Conservation (phyloP, 257 asterid species). For the Vinca minor region DNA sequence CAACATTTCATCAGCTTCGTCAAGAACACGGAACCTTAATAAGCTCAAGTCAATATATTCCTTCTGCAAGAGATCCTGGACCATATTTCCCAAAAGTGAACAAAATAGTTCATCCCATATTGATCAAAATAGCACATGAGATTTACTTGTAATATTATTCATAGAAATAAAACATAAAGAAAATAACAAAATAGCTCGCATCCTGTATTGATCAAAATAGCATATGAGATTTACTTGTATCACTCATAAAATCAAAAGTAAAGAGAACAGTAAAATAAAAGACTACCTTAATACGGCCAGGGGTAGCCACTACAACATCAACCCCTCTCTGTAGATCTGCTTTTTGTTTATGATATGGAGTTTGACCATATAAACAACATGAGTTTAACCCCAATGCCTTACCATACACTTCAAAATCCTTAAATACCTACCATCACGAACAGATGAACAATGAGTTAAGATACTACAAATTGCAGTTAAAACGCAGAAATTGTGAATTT, state of each 20-base stretch:
- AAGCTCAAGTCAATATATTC: conserved; percentile 68
- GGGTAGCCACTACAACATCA: conserved; percentile 79
- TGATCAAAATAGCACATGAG: neutral
- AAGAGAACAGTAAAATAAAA: neutral
- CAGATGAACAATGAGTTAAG: neutral
- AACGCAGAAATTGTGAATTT: neutral
- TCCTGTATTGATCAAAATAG: too few species aligned
- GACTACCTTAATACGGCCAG: conserved; percentile 89
- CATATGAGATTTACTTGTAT: too few species aligned
- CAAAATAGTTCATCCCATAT: neutral
- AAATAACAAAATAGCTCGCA: too few species aligned
- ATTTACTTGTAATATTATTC: neutral
- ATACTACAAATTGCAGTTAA: neutral
- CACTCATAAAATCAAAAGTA: neutral
- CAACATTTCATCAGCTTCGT: conserved; percentile 99
- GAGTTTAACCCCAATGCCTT: conserved; percentile 61
- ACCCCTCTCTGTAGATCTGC: conserved; percentile 67
- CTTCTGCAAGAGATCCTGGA: conserved; percentile 82
- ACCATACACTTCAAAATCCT: conserved; percentile 78
- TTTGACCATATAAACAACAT: conserved; percentile 83
- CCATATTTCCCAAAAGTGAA: conserved; percentile 10
- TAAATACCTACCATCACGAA: conserved; percentile 39
- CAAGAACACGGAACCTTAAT: conserved; percentile 86
- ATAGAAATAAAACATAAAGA: too few species aligned
- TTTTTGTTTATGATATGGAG: conserved; percentile 60